Evolutionary conservation across 108 stramenopile species (phyloP).

Genomic region (Bacterosira constricta): DNA sequence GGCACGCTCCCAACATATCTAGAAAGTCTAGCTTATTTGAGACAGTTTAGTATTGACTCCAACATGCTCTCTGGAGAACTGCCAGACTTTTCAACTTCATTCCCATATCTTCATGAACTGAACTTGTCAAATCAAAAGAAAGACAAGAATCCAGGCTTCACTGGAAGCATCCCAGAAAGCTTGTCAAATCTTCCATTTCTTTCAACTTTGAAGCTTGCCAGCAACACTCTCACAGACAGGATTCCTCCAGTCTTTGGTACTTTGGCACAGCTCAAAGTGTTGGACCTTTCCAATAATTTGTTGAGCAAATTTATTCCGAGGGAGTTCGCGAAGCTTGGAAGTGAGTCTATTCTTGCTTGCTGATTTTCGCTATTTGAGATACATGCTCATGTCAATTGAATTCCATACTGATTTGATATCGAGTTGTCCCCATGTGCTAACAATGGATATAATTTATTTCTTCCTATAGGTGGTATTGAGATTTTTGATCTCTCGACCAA

Average conservation of each 20-base stretch:
- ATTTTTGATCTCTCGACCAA: not conserved
- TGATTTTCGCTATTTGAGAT: no score
- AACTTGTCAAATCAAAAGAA: no score
- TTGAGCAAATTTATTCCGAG: not conserved
- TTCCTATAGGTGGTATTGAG: not conserved
- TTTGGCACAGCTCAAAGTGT: not conserved
- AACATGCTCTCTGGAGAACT: no score
- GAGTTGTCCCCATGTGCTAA: no score
- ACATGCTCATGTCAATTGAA: no score
- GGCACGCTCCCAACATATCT: constrained; percentile 14
- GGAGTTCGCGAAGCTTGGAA: not conserved
- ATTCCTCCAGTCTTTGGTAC: not conserved
- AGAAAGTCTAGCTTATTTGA: not conserved
- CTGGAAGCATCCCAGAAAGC: not conserved
- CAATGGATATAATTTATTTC: no score
- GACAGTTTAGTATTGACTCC: not conserved
- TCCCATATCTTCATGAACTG: no score
- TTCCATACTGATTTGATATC: no score
- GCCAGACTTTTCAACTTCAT: no score
- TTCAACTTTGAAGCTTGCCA: not conserved
- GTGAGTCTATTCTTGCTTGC: not conserved
- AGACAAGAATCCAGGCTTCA: no score
- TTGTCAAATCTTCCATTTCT: not conserved
- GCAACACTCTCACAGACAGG: not conserved
- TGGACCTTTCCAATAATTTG: not conserved